Evolutionary conservation across 2,329 filamentous ascomycete species (phyloP).

Genomic region (Aspergillus transmontanensis): DNA sequence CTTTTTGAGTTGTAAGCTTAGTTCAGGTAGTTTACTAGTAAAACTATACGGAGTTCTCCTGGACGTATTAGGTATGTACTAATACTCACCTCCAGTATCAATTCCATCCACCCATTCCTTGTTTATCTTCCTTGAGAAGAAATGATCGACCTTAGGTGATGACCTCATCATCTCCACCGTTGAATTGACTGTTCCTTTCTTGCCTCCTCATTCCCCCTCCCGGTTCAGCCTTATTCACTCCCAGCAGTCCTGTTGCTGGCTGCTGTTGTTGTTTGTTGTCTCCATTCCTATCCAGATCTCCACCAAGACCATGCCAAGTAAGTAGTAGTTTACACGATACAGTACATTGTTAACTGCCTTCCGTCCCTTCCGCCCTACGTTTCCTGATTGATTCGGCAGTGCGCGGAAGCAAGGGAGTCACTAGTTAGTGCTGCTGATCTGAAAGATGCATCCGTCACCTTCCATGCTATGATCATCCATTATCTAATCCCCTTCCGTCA

Average conservation of each 20-base stretch:
- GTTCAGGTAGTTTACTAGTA: neutral
- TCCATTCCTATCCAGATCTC: neutral
- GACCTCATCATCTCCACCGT: neutral
- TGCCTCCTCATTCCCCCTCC: neutral
- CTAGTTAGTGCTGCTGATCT: slow-evolving; percentile 9
- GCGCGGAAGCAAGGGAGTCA: slow-evolving; percentile 23
- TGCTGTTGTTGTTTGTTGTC: neutral
- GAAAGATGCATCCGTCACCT: slow-evolving; percentile 26
- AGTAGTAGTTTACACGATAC: neutral
- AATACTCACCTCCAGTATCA: neutral
- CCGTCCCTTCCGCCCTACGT: slow-evolving; percentile 21
- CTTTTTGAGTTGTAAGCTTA: neutral
- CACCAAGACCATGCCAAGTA: neutral
- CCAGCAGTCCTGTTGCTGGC: too few relatives aligned
- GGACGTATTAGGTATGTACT: neutral
- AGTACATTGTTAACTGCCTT: slow-evolving; percentile 1
- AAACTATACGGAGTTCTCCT: too few relatives aligned
- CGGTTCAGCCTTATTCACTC: too few relatives aligned
- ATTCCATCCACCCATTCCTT: neutral
- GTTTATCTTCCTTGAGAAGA: neutral
- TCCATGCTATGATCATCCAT: slow-evolving; percentile 16
- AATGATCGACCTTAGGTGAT: neutral
- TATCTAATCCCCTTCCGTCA: slow-evolving; percentile 26
- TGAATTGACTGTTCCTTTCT: neutral
- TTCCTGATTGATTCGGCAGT: slow-evolving; percentile 17